Evolutionary conservation across 306 rosid species (phyloP), one percentile per base, ranked within the genome.

Genomic region (Prosopis cineraria): DNA sequence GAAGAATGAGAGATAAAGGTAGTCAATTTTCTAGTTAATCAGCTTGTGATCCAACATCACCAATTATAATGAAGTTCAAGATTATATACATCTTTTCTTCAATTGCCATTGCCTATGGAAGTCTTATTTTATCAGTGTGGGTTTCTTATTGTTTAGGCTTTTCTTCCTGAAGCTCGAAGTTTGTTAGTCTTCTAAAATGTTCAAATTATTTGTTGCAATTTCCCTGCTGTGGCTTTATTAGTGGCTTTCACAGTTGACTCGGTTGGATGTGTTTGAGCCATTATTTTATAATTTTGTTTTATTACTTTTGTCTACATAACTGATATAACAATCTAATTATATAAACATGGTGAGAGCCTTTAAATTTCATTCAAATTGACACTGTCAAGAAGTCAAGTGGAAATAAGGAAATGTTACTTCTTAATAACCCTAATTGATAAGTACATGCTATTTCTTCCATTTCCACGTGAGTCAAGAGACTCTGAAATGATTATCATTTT

Each of bases 1-100:
- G 72, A 86, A 90, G 97, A 87, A 90, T 90, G 97, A 87, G 78
- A 70, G 97, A 94, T 52, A 94, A 88, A 90, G 98, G 97, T 94
- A 78, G 93, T 82, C 50, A 37, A 73, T 73, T 50, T 58, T 84
- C 25, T 76, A 48, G 56, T 22, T 55, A 0, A 77, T 24, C 36
- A 37, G 0, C 7, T 52, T 16, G 36, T 69, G 31, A 29, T 64
- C 40, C 74, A 22, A 16, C 43, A 43, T 77, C 45, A 0, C 13
- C 27, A 63, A 36, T 47, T 76, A 50, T 68, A 52, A 62, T 44
- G 39, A 53, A 45, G 75, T 41, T 62, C n/a, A 12, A 13, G 11
- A 52, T 58, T 6, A 27, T 22, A 34, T 55, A 13, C 40, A 44
- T 22, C 59, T 43, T 77, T 80, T 80, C 60, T 36, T 48, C 4